phyloP scores from a whole-genome alignment of 768 basidiomycete genomes.

The Pleurotus ostreatus region DNA sequence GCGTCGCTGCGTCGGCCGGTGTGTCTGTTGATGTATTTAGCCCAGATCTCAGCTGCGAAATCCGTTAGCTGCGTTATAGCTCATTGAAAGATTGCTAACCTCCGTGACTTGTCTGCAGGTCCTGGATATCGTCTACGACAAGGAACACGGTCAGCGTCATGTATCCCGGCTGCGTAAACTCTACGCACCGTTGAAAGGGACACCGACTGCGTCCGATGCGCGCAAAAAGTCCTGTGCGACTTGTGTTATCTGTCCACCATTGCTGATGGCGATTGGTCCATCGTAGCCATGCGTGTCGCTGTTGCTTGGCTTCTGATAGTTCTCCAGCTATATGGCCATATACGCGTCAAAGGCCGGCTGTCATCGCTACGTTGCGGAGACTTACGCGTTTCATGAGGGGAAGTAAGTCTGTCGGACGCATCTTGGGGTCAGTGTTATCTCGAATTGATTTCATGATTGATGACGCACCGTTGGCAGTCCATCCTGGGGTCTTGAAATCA shows the following conservation, averaged over 20 bases:
- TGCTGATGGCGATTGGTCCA: constrained; percentile 71
- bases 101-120: constrained; percentile 16
- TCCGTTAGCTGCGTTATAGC: constrained; percentile 43
- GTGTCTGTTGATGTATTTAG: constrained; percentile 73
- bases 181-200: constrained; percentile 60
- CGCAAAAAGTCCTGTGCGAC: constrained; percentile 70
- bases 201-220: constrained; percentile 53
- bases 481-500: constrained; percentile 69
- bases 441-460: not conserved
- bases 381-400: constrained; percentile 68
- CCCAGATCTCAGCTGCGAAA: constrained; percentile 58
- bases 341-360: not conserved
- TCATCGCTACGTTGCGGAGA: not conserved
- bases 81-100: not conserved
- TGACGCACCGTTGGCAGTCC: constrained; percentile 54
- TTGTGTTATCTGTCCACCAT: constrained; percentile 59
- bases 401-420: constrained; percentile 42
- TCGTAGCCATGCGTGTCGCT: constrained; percentile 67
- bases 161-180: not conserved
- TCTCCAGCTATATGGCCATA: constrained; percentile 55
- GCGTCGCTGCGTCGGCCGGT: constrained; percentile 71
- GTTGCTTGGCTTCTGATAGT: constrained; percentile 71
- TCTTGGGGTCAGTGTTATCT: too few relatives aligned
- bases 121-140: constrained; percentile 58
- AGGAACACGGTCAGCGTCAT: not conserved